Evolutionary conservation across 257 asterid species (phyloP).

Genomic region (Voacanga thouarsii): DNA sequence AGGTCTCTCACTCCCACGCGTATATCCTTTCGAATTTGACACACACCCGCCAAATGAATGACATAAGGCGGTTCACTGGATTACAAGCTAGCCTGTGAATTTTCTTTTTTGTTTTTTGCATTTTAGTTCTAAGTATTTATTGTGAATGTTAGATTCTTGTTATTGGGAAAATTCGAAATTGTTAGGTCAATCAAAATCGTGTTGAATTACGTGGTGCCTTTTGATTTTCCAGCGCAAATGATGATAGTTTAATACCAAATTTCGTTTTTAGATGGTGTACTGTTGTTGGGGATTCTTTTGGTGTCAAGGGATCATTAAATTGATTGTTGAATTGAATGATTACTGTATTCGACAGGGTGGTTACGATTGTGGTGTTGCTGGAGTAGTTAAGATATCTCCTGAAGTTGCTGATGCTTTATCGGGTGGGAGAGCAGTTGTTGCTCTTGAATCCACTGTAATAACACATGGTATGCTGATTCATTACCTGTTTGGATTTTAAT

Average conservation of each 20-base stretch:
- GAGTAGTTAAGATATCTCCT: constrained; percentile 47
- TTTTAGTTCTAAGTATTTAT: background rate
- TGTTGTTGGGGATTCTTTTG: background rate
- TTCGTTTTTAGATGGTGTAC: background rate
- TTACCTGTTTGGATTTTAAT: background rate
- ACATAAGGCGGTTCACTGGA: too few species aligned
- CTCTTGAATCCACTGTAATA: constrained; percentile 93
- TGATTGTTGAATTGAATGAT: background rate
- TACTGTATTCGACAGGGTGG: background rate
- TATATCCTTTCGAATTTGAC: background rate
- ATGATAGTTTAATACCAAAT: background rate
- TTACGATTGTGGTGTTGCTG: background rate
- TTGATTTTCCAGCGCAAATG: background rate
- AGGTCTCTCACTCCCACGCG: background rate
- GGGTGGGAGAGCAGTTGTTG: constrained; percentile 73
- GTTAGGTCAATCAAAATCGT: background rate
- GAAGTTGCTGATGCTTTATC: constrained; percentile 86
- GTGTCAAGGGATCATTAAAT: background rate
- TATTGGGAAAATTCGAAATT: background rate
- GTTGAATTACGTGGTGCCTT: background rate
- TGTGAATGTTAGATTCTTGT: background rate
- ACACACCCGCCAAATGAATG: too few species aligned
- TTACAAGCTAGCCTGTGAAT: too few species aligned
- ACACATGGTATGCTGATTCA: constrained; percentile 64
- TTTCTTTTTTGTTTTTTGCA: background rate